Conservation (phyloP, 805 yeast genomes). For the Kuraishia capsulata region DNA sequence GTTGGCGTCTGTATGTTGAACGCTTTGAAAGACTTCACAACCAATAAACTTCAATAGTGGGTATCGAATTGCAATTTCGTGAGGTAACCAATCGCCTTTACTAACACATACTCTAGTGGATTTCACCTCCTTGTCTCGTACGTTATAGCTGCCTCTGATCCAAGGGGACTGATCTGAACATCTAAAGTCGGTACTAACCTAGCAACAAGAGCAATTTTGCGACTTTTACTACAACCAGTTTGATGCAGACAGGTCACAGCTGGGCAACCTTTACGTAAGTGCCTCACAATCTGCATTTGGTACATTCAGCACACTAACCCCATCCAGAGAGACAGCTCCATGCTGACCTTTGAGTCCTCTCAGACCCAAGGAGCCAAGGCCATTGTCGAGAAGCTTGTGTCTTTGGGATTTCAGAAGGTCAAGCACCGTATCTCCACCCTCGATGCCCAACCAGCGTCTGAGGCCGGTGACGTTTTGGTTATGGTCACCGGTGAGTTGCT, state of each 20-base stretch:
- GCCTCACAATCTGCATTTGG: neutral
- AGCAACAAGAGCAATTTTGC: conserved; percentile 86
- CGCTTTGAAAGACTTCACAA: no score
- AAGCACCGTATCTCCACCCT: conserved; percentile 89
- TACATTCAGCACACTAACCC: neutral
- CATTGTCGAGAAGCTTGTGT: conserved; percentile 84
- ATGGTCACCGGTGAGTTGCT: conserved; percentile 96
- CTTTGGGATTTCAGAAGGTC: conserved; percentile 88
- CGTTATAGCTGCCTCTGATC: no score
- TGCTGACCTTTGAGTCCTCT: conserved; percentile 93
- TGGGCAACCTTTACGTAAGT: conserved; percentile 78
- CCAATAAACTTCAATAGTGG: no score
- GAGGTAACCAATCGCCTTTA: no score
- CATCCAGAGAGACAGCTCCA: conserved; percentile 75
- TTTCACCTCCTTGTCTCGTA: conserved; percentile 37
- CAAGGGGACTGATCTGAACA: no score
- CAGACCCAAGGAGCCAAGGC: conserved; percentile 92
- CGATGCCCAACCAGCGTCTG: conserved; percentile 97
- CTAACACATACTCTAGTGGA: no score
- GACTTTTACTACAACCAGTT: conserved; percentile 93
- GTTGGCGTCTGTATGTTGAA: no score
- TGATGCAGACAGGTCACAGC: conserved; percentile 84
- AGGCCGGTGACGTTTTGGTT: conserved; percentile 85
- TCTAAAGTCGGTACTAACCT: no score
- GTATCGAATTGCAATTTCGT: no score